Base-by-base conservation (phyloP, 495 filamentous ascomycete species). In the Letharia columbiana region DNA sequence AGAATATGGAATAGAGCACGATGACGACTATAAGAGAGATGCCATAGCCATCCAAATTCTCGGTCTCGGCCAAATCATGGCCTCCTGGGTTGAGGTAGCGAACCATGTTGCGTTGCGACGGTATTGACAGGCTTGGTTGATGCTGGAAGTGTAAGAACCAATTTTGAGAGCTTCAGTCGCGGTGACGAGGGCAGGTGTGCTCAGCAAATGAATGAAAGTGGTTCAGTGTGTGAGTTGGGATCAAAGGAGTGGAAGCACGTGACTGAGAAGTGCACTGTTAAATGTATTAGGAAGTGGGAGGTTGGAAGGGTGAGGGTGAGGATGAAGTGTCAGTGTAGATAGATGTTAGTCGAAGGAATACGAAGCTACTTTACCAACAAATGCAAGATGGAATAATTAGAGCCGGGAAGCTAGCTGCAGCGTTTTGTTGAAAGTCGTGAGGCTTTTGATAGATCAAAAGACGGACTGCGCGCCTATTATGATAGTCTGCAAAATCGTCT, bases 41-140 rank as follows among this genome's bases (percentile, higher is more conserved):
- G 31, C 68, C 70, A 60, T 63, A 71, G 58, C 68, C 71, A 64
- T 73, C 70, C 9, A 72, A 50, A 31, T 69, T 70, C 37, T 50
- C 50, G 31, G 62, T 10, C 40, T 62, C 8, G 54, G 54, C 63
- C 52, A 60, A 67, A 47, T 72, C 50, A 61, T 69, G 69, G 28
- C 71, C 71, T 28, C 56, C 56, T 31, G 68, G 67, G 42, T 67
- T 72, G 23, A 72, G 33, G 42, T 62, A 72, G 52, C 42, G 67
- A 50, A 68, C n/a, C 70, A 72, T 72, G 28, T 31, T 49, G 41
- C 37, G 33, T 28, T 37, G 28, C 39, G 17, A 5, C 18, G 15
- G 31, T 35, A 20, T 39, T 33, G 13, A n/a, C 18, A 39, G 52
- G 40, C 4, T 15, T 20, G 18, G 12, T 8, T 23, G n/a, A 12